Evolutionary conservation across 75 land plant species (phyloP), one percentile per base, ranked within the genome.

Genomic region (Pinus tabuliformis): DNA sequence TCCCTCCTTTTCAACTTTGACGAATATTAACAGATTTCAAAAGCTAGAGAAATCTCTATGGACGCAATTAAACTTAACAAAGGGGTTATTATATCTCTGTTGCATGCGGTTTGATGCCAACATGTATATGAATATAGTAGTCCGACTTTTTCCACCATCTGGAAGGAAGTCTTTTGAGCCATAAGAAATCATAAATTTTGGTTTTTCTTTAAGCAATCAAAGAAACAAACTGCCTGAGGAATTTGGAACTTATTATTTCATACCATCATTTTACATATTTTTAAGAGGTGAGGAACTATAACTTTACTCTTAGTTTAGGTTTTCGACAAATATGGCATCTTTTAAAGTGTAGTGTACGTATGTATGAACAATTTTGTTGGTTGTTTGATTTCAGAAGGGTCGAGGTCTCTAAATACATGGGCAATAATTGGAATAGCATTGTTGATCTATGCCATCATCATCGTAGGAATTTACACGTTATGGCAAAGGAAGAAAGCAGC

Each of bases 1-100:
- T n/a, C 82, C 83, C 61, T 81, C 81, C 15, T 91, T 87, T 68
- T 83, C 88, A 66, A 61, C 79, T 78, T 59, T 90, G n/a, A 70
- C 74, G 17, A 79, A 83, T 66, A 13, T 21, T 30, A 77, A 49
- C 36, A 57, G 72, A 62, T 83, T 59, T 30, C 33, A 26, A 13
- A n/a, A 36, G 5, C 78, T 82, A 28, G 60, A 86, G 73, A 1
- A 59, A 16, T 0, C 22, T 39, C 5, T 39, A 39, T 39, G 5
- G 45, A 39, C 5, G 5, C 0, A 3, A 39, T 39, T 39, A 39
- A 37, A 75, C 59, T 21, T 81, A 6, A 77, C 83, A 20, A 79
- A 80, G 5, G 82, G 83, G 37, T 84, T 86, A 24, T 77, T 89
- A 57, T 78, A 75, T 70, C 62, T 89, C 18, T n/a, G 30, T 1